Percentiles rank a stretch among this genome's conserved stretches.
These are phyloP conservation scores for Chlamydomonas eustigma DNA, from an alignment of 139 green algal genomes.

Conservation along the genomic window DNA sequence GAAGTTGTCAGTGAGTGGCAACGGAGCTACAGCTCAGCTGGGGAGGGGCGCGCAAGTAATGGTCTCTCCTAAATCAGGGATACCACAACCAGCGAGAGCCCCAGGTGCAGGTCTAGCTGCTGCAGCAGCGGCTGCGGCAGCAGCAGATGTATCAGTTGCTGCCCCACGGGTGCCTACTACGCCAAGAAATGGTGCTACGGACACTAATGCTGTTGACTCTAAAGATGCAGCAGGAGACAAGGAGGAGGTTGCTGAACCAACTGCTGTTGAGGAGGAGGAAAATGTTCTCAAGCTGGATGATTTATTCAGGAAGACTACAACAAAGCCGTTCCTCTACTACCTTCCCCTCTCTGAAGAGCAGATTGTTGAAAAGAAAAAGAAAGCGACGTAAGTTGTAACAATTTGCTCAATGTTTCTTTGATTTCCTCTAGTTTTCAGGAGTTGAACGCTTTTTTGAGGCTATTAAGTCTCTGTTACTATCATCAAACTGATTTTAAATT, in stretches of 20 bases:
- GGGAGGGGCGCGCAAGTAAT: not conserved
- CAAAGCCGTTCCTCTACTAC: conserved; percentile 76
- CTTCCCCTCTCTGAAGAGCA: conserved; percentile 74
- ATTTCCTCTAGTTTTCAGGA: no score
- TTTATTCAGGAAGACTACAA: conserved; percentile 74
- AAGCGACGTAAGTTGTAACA: no score
- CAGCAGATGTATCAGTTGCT: not conserved
- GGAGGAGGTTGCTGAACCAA: not conserved
- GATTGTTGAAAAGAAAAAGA: conserved; percentile 14
- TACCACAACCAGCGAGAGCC: not conserved
- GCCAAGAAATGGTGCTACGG: no score
- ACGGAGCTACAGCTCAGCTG: not conserved
- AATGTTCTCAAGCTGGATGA: conserved; percentile 52
- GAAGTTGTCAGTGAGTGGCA: not conserved
- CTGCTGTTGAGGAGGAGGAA: conserved; percentile 13
- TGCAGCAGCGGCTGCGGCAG: conserved; percentile 2
- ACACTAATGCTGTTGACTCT: not conserved
- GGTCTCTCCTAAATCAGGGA: not conserved
- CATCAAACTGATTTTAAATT: no score
- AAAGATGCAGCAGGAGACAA: not conserved
- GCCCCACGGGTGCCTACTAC: not conserved
- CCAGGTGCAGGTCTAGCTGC: not conserved
- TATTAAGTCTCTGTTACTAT: no score
- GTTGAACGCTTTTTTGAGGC: no score
- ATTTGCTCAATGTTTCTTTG: no score